Conservation (phyloP, 1,284 basidiomycete genomes). For the Laetiporus sulphureus region DNA sequence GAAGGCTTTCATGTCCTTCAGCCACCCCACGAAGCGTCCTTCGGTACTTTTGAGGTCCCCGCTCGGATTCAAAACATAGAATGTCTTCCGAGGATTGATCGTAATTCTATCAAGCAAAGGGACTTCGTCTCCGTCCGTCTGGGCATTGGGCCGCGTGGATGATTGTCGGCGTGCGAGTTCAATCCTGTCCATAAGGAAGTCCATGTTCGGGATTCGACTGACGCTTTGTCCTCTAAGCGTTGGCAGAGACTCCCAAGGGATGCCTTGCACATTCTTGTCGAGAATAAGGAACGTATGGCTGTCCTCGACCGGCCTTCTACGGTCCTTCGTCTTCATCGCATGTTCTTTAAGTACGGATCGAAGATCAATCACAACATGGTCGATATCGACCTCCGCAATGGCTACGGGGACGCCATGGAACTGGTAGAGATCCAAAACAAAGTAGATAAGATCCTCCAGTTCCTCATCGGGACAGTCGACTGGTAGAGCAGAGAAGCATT, state of each 20-base stretch:
- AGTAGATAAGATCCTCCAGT: conserved; percentile 91
- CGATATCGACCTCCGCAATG: conserved; percentile 89
- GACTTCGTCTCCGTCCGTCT: conserved; percentile 2
- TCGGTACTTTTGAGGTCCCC: conserved; percentile 87
- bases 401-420: conserved; percentile 88
- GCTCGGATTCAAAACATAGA: conserved; percentile 89
- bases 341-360: conserved; percentile 69
- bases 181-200: conserved; percentile 84
- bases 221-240: conserved; percentile 79
- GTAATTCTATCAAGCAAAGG: conserved; percentile 37
- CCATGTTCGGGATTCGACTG: conserved; percentile 85
- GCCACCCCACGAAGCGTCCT: conserved; percentile 74
- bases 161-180: conserved; percentile 43
- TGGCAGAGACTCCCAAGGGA: conserved; percentile 97
- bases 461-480: conserved; percentile 87
- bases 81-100: conserved; percentile 66
- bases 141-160: background rate
- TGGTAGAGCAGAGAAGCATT: conserved; percentile 81
- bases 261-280: conserved; percentile 83
- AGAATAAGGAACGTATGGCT: conserved; percentile 85
- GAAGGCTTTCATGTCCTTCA: conserved; percentile 55
- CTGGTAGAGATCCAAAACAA: conserved; percentile 90
- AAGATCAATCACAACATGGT: conserved; percentile 76
- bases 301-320: conserved; percentile 30
- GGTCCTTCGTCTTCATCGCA: conserved; percentile 32